These are phyloP conservation scores for Hyaloperonospora arabidopsidis DNA, from an alignment of 352 stramenopile genomes.

Conservation along the genomic window DNA sequence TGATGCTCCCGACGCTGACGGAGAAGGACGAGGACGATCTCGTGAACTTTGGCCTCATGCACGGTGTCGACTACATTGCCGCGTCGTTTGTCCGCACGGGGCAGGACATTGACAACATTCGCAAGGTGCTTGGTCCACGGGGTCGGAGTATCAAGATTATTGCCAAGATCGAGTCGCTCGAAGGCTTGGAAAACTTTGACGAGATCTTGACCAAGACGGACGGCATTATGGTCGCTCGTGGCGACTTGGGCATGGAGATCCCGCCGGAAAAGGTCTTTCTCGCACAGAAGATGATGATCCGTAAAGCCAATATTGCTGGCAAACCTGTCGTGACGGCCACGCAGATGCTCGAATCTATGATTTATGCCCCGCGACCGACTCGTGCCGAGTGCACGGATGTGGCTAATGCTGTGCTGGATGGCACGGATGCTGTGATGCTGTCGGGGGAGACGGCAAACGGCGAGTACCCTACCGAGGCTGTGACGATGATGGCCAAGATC, in stretches of 20 bases:
- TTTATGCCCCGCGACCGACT: conserved; percentile 93
- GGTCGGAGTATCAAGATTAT: conserved; percentile 92
- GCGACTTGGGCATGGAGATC: conserved; percentile 98
- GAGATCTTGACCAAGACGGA: conserved; percentile 95
- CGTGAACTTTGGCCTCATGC: conserved; percentile 90
- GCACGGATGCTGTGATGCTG: conserved; percentile 97
- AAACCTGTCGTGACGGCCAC: conserved; percentile 98
- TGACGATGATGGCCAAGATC: conserved; percentile 91
- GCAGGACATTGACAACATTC: conserved; percentile 94
- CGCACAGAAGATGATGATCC: conserved; percentile 99
- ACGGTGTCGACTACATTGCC: conserved; percentile 96
- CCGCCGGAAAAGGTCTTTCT: conserved; percentile 96
- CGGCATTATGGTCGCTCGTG: conserved; percentile 97
- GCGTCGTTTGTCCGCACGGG: conserved; percentile 96
- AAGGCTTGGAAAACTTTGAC: conserved; percentile 93
- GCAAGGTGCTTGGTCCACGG: conserved; percentile 74
- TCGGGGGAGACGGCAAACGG: conserved; percentile 97
- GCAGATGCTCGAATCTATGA: conserved; percentile 99
- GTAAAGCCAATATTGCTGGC: conserved; percentile 90
- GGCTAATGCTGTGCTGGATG: conserved; percentile 96
- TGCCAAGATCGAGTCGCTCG: conserved; percentile 97
- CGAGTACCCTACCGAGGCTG: conserved; percentile 90
- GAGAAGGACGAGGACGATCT: conserved; percentile 91
- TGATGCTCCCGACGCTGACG: conserved; percentile 89
- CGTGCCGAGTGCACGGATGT: conserved; percentile 98